These are phyloP conservation scores for Primulina huaijiensis DNA, from an alignment of 257 asterid species.

Conservation along the genomic window DNA sequence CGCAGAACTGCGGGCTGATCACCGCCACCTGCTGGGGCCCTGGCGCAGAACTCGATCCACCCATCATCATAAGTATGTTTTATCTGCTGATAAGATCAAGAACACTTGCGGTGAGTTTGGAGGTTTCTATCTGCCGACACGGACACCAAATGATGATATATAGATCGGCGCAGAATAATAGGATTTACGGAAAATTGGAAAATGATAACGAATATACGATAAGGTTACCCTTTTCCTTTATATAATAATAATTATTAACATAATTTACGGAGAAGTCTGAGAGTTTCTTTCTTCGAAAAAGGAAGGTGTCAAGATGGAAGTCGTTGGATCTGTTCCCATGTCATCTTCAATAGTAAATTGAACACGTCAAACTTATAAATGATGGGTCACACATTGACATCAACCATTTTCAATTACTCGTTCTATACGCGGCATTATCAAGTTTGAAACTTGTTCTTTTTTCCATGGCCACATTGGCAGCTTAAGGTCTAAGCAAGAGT, in stretches of 20 bases:
- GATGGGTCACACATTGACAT: background rate
- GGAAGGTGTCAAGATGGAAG: background rate
- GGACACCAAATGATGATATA: too few species aligned
- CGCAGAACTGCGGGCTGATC: slow-evolving; percentile 69
- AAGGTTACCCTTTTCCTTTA: too few species aligned
- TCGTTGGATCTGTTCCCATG: background rate
- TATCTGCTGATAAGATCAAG: background rate
- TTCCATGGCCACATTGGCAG: background rate
- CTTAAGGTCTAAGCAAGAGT: background rate
- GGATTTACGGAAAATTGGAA: background rate
- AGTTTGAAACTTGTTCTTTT: background rate
- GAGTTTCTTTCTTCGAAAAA: background rate
- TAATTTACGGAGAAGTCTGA: background rate
- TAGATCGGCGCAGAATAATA: background rate
- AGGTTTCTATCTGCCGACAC: background rate
- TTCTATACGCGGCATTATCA: background rate
- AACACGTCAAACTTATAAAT: background rate
- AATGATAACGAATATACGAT: too few species aligned
- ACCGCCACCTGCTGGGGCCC: slow-evolving; percentile 34
- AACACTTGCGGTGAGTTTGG: background rate
- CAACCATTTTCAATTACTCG: background rate
- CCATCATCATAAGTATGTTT: slow-evolving; percentile 18
- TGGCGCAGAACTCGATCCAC: slow-evolving; percentile 34
- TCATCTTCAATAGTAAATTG: background rate
- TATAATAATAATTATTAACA: too few species aligned